Evolutionary conservation across 2,329 filamentous ascomycete genomes (phyloP), one percentile per base, ranked within the genome.

Genomic region (Bipolaris oryzae): DNA sequence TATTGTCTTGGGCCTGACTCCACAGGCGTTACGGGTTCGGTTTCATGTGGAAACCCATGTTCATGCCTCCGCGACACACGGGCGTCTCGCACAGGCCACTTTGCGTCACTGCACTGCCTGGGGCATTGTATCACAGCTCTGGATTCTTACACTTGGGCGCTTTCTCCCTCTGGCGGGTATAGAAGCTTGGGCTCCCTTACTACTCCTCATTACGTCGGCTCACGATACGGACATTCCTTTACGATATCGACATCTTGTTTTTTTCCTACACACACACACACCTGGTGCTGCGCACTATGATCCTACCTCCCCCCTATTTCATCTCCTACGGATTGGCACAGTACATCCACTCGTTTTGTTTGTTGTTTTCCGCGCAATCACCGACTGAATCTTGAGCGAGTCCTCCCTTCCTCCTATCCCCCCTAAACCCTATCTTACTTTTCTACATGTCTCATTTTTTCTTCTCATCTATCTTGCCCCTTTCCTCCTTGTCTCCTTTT

Each of bases 1-100:
- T 21, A 46, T 13, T 18, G 48, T 42, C 48, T 47, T 16, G 21
- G 53, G 39, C 39, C 53, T 33, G 45, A 55, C 41, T 31, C 35
- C 48, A 55, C 53, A 52, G 57, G 57, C 55, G 60, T 60, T 54
- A 55, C 61, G 53, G 60, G 45, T 63, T 44, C 48, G 48, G 61
- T 59, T 63, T 62, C 60, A 60, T 46, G n/a, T 56, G 50, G 42
- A 41, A 34, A 34, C 31, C 39, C 43, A 48, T 48, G 31, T 25
- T 25, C 20, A 33, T 42, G 21, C 23, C 34, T 34, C 42, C 47
- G 50, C 49, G 37, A 57, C 54, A 52, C 41, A 47, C 4, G 28
- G 10, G 44, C 50, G 38, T 43, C 50, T 53, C 50, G 52, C 55
- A 55, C 52, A 43, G 46, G 21, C n/a, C 48, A 42, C 2, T 15